phyloP scores from a whole-genome alignment of 148 eudicot genomes.

The Chenopodium formosanum region DNA sequence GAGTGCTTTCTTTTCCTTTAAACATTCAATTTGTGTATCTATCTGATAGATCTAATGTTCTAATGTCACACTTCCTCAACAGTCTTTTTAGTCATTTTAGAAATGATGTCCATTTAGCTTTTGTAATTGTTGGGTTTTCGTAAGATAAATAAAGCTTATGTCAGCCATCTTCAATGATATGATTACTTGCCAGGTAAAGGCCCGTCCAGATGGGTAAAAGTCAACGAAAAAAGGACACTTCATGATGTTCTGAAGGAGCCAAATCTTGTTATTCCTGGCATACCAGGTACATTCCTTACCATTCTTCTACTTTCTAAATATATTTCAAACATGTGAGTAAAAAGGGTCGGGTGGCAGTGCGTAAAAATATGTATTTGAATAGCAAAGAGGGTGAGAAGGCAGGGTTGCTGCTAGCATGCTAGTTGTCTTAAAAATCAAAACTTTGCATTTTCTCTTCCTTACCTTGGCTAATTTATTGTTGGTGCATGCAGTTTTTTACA shows the following conservation, averaged over 20 bases:
- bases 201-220: constrained; percentile 64
- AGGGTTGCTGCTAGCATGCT: not conserved
- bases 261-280: constrained; percentile 62
- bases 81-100: not conserved
- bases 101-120: not conserved
- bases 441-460: not conserved
- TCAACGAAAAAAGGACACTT: constrained; percentile 72
- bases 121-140: not conserved
- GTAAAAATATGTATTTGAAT: not conserved
- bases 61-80: not conserved
- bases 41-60: not conserved
- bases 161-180: constrained; percentile 5
- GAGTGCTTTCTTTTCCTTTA: not conserved
- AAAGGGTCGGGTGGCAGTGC: not conserved
- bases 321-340: not conserved
- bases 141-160: not conserved
- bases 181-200: constrained; percentile 41
- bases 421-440: not conserved
- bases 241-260: constrained; percentile 63
- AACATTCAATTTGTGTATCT: not conserved
- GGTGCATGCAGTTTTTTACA: constrained; percentile 65
- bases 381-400: not conserved
- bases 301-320: not conserved
- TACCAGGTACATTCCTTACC: constrained; percentile 61
- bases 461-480: constrained; percentile 14